Evolutionary conservation across 163 green algal genomes (phyloP).

Genomic region (Scenedesmus sp.): DNA sequence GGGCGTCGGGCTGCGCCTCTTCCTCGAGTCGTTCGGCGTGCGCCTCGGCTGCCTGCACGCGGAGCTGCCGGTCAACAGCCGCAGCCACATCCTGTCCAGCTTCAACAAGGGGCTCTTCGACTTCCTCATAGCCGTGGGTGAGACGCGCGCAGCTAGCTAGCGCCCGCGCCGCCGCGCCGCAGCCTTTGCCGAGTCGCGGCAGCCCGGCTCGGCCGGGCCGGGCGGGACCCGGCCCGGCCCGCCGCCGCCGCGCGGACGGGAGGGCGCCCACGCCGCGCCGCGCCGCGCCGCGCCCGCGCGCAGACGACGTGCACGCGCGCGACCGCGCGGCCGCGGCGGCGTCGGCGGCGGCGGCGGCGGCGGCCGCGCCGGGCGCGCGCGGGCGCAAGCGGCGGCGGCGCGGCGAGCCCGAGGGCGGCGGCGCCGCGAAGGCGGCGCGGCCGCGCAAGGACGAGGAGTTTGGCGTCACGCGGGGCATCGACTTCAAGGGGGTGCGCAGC

Average conservation of each 20-base stretch:
- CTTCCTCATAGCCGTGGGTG: constrained; percentile 89
- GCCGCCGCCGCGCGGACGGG: too few relatives aligned
- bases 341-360: constrained; percentile 15
- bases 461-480: constrained; percentile 95
- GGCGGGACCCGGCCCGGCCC: too few relatives aligned
- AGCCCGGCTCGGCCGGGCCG: too few relatives aligned
- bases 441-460: constrained; percentile 84
- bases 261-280: too few relatives aligned
- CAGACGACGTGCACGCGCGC: constrained; percentile 72
- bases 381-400: constrained; percentile 39
- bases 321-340: constrained; percentile 31
- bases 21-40: constrained; percentile 95
- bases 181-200: too few relatives aligned
- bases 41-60: constrained; percentile 80
- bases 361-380: constrained; percentile 13
- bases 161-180: too few relatives aligned
- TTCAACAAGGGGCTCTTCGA: constrained; percentile 89
- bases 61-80: constrained; percentile 91
- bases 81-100: constrained; percentile 82
- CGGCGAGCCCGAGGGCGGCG: constrained; percentile 2
- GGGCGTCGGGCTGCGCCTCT: constrained; percentile 79
- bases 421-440: constrained; percentile 1
- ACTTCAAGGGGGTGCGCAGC: constrained; percentile 96
- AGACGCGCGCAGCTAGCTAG: too few relatives aligned
- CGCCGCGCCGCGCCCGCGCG: neutral